Evolutionary conservation across 1,139 yeast genomes (phyloP).

Genomic region (Sugiyamaella paludigena): DNA sequence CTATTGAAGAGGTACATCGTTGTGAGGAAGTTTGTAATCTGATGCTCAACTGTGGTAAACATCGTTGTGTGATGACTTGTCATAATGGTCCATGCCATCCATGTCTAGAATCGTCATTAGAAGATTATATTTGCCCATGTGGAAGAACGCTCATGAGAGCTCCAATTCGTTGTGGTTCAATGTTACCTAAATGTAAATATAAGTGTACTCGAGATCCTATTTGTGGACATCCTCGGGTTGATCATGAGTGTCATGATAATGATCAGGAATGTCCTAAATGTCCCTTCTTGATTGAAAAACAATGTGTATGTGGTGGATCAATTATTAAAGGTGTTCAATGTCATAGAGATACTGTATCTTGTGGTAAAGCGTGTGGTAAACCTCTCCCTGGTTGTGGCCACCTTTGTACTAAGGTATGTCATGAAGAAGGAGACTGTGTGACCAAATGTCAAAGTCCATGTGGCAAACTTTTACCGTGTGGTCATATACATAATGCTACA

Average conservation of each 20-base stretch:
- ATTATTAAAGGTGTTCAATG: conserved; percentile 66
- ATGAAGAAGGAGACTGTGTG: conserved; percentile 42
- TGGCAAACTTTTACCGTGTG: conserved; percentile 63
- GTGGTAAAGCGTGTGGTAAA: conserved; percentile 66
- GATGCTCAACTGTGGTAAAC: conserved; percentile 67
- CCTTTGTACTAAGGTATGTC: conserved; percentile 61
- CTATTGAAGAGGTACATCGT: conserved; percentile 73
- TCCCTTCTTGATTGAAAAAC: conserved; percentile 59
- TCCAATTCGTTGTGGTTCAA: conserved; percentile 87
- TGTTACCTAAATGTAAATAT: conserved; percentile 61
- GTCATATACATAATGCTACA: conserved; percentile 54
- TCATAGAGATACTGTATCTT: conserved; percentile 60
- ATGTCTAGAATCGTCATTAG: conserved; percentile 78
- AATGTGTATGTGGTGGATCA: conserved; percentile 70
- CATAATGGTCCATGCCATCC: conserved; percentile 84
- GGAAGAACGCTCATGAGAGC: conserved; percentile 79
- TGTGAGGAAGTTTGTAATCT: conserved; percentile 72
- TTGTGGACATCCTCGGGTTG: conserved; percentile 77
- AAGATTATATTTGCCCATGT: conserved; percentile 80
- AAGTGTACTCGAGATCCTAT: conserved; percentile 60
- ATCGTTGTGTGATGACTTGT: conserved; percentile 70
- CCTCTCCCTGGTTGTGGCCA: conserved; percentile 64
- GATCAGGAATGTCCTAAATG: conserved; percentile 66
- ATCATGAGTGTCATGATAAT: conserved; percentile 74
- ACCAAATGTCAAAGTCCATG: conserved; percentile 47